A percentile compares a stretch with the other conserved stretches of the same genome.
Evolutionary conservation across 2,329 filamentous ascomycete genomes (phyloP).

Genomic region (Clarireedia homoeocarpa): DNA sequence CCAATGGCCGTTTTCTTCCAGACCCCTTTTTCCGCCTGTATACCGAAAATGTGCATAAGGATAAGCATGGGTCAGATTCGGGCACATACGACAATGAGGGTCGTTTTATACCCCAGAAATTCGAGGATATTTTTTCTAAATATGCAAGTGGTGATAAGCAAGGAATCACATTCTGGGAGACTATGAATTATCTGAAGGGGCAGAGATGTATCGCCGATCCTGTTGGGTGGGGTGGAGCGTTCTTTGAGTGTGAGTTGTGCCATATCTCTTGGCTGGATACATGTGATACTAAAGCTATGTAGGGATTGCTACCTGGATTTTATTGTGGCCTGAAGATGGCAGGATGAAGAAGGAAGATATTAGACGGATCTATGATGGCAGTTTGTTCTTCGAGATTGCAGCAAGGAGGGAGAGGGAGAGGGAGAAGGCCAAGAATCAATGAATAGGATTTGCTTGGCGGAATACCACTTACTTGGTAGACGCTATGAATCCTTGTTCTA

Average conservation of each 20-base stretch:
- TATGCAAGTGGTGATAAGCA: constrained; percentile 34
- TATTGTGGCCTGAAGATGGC: constrained; percentile 49
- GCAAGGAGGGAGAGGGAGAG: constrained; percentile 19
- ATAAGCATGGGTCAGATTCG: constrained; percentile 39
- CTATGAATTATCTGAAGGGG: constrained; percentile 32
- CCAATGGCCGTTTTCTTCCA: constrained; percentile 30
- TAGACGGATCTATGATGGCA: constrained; percentile 43
- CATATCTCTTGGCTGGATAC: not conserved
- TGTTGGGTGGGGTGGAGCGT: constrained; percentile 30
- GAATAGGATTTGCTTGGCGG: not conserved
- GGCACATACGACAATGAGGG: constrained; percentile 41
- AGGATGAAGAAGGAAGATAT: constrained; percentile 50
- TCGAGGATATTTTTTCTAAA: constrained; percentile 44
- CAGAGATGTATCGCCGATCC: constrained; percentile 37
- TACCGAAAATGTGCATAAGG: constrained; percentile 27
- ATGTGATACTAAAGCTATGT: not conserved
- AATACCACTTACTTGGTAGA: not conserved
- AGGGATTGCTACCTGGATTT: constrained; percentile 42
- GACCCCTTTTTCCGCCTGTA: constrained; percentile 34
- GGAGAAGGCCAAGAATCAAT: constrained; percentile 3
- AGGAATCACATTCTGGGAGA: constrained; percentile 32
- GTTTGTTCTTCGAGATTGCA: constrained; percentile 39
- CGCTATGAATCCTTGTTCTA: too few relatives aligned
- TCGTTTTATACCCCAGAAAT: constrained; percentile 40
- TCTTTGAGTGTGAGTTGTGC: constrained; percentile 29